phyloP scores from a whole-genome alignment of 176 grass and related monocot genomes.

The Hyparrhenia diplandra region DNA sequence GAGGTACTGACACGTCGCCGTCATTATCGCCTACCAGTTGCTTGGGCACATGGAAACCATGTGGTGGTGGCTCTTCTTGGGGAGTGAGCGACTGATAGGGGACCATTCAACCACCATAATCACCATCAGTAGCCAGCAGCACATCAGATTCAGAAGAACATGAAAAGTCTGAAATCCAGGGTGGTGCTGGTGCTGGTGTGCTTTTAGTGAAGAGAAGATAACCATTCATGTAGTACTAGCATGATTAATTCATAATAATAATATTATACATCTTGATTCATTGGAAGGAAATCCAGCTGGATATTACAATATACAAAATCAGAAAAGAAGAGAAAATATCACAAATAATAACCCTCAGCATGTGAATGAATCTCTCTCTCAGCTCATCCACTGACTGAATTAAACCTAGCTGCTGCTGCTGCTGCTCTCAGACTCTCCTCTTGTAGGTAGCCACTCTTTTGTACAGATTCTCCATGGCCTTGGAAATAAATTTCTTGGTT shows the following conservation, averaged over 20 bases:
- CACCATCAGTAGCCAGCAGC: background rate
- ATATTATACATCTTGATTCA: constrained; percentile 39
- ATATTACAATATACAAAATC: constrained; percentile 46
- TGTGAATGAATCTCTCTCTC: background rate
- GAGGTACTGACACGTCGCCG: constrained; percentile 23
- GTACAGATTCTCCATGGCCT: constrained; percentile 62
- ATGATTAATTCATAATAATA: background rate
- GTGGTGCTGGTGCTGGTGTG: background rate
- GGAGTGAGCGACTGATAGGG: background rate
- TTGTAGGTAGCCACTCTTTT: constrained; percentile 56
- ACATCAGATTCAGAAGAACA: background rate
- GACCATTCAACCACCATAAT: constrained; percentile 17
- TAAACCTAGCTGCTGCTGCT: constrained; percentile 7
- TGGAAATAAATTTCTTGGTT: constrained; percentile 49
- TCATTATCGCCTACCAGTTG: constrained; percentile 20
- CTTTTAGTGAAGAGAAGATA: no score
- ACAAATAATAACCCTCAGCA: constrained; percentile 20
- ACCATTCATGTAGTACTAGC: background rate
- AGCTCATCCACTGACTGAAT: constrained; percentile 4
- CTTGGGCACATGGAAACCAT: constrained; percentile 53
- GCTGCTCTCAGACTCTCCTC: background rate
- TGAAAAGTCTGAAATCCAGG: background rate
- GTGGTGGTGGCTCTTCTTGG: background rate
- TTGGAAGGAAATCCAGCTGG: constrained; percentile 23
- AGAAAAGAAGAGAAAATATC: background rate